Percentiles rank a stretch among this genome's conserved stretches.
These are phyloP conservation scores for Lenwebbia sp. DNA, from an alignment of 345 rosid genomes.

Conservation along the genomic window DNA sequence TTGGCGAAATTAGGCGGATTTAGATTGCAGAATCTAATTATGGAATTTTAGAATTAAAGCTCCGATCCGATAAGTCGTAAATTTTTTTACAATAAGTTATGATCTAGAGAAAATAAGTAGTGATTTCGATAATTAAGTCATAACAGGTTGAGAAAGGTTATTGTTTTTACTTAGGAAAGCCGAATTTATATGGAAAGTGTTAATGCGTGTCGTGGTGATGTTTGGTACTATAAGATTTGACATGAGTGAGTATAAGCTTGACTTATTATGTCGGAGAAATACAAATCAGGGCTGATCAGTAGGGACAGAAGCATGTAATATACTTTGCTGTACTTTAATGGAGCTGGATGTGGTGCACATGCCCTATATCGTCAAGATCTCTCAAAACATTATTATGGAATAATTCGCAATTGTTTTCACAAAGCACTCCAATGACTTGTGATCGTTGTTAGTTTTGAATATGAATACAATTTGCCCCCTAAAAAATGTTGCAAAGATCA, in stretches of 20 bases:
- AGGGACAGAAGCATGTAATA: neutral
- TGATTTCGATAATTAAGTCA: neutral
- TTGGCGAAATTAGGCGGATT: neutral
- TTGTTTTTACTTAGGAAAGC: neutral
- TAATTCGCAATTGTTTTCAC: neutral
- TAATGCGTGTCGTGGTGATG: neutral
- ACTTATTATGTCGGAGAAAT: neutral
- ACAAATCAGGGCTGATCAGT: constrained; percentile 3
- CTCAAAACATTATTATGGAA: constrained; percentile 1
- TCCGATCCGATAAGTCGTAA: neutral
- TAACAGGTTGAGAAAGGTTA: neutral
- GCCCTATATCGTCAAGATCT: constrained; percentile 3
- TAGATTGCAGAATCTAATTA: neutral
- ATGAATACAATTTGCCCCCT: neutral
- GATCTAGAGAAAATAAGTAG: neutral
- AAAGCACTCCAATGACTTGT: neutral
- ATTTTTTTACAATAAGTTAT: too few species aligned
- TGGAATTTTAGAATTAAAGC: neutral
- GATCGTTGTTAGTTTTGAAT: neutral
- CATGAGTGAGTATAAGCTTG: neutral
- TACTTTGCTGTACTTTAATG: neutral
- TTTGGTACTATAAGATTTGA: neutral
- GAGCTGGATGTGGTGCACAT: neutral
- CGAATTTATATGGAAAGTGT: neutral
- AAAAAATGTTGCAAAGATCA: neutral